These are phyloP conservation scores for Phalaenopsis aphrodite DNA, from an alignment of 106 monocot species.

Conservation along the genomic window DNA sequence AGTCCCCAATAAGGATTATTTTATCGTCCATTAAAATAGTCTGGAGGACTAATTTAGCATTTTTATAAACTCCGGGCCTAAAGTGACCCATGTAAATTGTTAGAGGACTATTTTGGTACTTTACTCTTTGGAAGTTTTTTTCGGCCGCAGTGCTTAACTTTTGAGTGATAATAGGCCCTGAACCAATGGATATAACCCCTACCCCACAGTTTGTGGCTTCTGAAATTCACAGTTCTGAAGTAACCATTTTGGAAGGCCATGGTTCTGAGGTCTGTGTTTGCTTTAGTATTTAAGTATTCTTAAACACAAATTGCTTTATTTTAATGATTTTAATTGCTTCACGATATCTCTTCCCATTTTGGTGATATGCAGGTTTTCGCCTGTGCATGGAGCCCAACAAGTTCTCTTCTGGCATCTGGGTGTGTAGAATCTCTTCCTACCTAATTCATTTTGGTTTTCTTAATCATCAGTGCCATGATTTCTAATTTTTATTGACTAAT, in stretches of 20 bases:
- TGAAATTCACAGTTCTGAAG: slow-evolving; percentile 71
- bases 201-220: slow-evolving; percentile 16
- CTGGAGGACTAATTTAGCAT: too few relatives aligned
- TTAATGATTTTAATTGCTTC: not conserved
- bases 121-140: not conserved
- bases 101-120: too few relatives aligned
- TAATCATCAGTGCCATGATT: not conserved
- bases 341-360: not conserved
- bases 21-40: too few relatives aligned
- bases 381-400: slow-evolving; percentile 93
- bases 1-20: too few relatives aligned
- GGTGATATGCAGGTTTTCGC: slow-evolving; percentile 75
- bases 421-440: slow-evolving; percentile 27
- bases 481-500: not conserved
- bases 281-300: not conserved
- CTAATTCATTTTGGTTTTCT: not conserved
- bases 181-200: slow-evolving; percentile 73
- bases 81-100: too few relatives aligned
- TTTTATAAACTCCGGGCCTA: too few relatives aligned
- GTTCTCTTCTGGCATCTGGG: slow-evolving; percentile 93
- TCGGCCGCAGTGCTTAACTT: not conserved
- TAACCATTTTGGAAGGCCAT: slow-evolving; percentile 90
- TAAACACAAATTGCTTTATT: not conserved
- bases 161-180: slow-evolving; percentile 37
- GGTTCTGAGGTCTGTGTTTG: slow-evolving; percentile 65